phyloP scores from a whole-genome alignment of 1,139 yeast species.

The Saccharomyces hybrid region DNA sequence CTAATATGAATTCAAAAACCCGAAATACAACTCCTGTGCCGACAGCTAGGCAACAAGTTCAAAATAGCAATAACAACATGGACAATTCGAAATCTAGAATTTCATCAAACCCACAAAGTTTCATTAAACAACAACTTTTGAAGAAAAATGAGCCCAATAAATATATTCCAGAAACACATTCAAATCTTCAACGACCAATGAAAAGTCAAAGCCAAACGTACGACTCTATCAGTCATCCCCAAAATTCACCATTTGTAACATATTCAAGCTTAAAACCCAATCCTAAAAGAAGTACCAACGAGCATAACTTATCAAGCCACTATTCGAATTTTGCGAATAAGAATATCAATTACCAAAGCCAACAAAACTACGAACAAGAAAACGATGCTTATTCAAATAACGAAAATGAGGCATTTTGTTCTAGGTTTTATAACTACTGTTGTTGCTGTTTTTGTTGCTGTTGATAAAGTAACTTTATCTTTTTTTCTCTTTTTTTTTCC shows the following conservation, averaged over 20 bases:
- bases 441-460: neutral
- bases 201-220: neutral
- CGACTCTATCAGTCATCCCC: neutral
- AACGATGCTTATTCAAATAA: neutral
- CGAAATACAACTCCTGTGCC: neutral
- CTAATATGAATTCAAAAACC: conserved; percentile 6
- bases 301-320: neutral
- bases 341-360: neutral
- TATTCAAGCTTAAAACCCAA: neutral
- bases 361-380: neutral
- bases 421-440: neutral
- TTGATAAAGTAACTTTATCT: neutral
- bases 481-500: neutral
- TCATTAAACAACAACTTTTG: neutral
- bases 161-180: neutral
- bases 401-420: neutral
- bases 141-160: neutral
- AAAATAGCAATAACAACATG: neutral
- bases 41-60: neutral
- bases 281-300: neutral
- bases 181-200: neutral
- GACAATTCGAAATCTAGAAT: neutral
- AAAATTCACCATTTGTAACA: neutral
- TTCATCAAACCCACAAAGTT: neutral
- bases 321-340: neutral